phyloP scores from a whole-genome alignment of 345 rosid genomes.

The Pugionium cornutum region DNA sequence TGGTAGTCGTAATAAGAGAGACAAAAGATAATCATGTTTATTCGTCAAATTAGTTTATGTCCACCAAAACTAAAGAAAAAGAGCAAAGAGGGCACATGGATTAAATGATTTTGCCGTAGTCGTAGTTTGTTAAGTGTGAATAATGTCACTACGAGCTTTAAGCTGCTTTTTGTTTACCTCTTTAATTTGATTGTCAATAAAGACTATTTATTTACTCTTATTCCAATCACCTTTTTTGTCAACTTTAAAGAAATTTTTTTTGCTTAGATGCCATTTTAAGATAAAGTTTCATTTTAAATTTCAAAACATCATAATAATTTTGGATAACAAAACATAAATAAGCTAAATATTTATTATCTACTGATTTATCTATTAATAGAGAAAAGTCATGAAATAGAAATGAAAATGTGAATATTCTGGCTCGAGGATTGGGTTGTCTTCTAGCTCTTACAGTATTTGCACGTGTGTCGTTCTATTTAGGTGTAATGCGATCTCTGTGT shows the following conservation, averaged over 20 bases:
- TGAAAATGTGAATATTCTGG: too few species aligned
- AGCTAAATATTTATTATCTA: too few species aligned
- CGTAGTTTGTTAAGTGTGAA: slow-evolving; percentile 9
- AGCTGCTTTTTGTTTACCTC: slow-evolving; percentile 31
- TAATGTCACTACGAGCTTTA: slow-evolving; percentile 28
- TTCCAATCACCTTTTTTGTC: slow-evolving; percentile 31
- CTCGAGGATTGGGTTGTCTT: too few species aligned
- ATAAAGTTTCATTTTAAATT: too few species aligned
- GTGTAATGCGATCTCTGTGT: too few species aligned
- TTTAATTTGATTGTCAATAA: slow-evolving; percentile 33
- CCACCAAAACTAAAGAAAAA: neutral
- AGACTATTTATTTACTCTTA: slow-evolving; percentile 30
- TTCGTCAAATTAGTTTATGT: neutral
- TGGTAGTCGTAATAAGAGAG: neutral
- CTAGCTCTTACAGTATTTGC: too few species aligned
- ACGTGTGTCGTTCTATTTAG: too few species aligned
- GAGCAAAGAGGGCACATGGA: slow-evolving; percentile 29
- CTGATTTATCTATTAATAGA: too few species aligned
- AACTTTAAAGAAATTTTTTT: neutral
- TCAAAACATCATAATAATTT: too few species aligned
- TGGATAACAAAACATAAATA: too few species aligned
- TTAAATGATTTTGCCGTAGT: slow-evolving; percentile 30
- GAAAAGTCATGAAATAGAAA: too few species aligned
- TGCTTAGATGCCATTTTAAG: too few species aligned
- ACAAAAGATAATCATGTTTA: slow-evolving; percentile 2